Evolutionary conservation across 1,284 basidiomycete species (phyloP), one percentile per base, ranked within the genome.

Genomic region (Sanghuangporus baumii): DNA sequence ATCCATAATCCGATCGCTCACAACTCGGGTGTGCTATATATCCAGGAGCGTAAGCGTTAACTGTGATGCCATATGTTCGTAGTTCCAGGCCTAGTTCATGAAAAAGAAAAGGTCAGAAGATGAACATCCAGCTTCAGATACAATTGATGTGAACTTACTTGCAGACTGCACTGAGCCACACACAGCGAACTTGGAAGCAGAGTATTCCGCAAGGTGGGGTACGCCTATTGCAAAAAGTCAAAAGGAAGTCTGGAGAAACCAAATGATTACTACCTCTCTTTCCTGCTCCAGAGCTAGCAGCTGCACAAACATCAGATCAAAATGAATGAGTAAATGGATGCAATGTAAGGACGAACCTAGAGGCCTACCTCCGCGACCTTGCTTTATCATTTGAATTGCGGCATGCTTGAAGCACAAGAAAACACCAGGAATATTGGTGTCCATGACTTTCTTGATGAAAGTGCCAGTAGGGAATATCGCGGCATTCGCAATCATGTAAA

Each of bases 31-130:
- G 23, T 26, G 23, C 47, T 18, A 61, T 61, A 14, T 38, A 36
- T 8, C 57, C 65, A 3, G 72, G 72, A 31, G 70, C 69, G 62
- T 73, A 72, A 37, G 69, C 66, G 61, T 72, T 73, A 20, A 69
- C 70, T 5, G 68, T 72, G 60, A 72, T 71, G 11, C 68, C 68
- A 56, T 65, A 50, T 41, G 50, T 50, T 11, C 64, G 62, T 36
- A 66, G 58, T 55, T 67, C 66, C 20, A 61, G 36, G 9, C 65
- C 66, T 67, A 34, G 26, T n/a, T 11, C 8, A 18, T 14, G 26
- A 57, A 20, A 26, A 46, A 46, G 6, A 46, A 46, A 1, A 46
- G 43, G 6, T 16, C 14, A 48, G 4, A 47, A 12, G n/a, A 26
- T 47, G 36, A 50, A 16, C n/a, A 14, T 9, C 8, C 12, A 6